phyloP scores from a whole-genome alignment of 2,329 filamentous ascomycete species.

The Diaporthe sp. region DNA sequence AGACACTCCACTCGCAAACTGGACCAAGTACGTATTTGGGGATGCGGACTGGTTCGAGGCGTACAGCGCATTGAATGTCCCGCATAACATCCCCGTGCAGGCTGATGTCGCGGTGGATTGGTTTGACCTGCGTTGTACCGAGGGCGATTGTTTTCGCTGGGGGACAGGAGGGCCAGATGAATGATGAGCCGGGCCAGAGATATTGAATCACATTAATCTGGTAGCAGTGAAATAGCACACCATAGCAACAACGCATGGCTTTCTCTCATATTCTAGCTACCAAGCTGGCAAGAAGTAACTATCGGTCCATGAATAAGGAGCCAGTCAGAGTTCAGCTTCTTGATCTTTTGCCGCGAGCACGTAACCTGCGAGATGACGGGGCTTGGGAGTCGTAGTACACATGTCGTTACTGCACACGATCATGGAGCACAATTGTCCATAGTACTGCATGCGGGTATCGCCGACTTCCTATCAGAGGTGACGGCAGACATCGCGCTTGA shows the following conservation, averaged over 20 bases:
- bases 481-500: background rate
- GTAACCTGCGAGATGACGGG: background rate
- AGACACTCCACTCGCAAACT: conserved; percentile 51
- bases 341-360: background rate
- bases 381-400: background rate
- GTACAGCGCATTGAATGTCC: conserved; percentile 53
- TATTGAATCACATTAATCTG: background rate
- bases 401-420: background rate
- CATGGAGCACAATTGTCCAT: background rate
- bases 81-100: conserved; percentile 55
- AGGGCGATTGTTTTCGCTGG: conserved; percentile 52
- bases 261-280: background rate
- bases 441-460: background rate
- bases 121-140: conserved; percentile 52
- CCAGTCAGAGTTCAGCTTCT: background rate
- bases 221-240: background rate
- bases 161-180: conserved; percentile 45
- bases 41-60: conserved; percentile 53
- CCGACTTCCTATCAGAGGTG: conserved; percentile 8
- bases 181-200: no score
- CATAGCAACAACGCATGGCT: background rate
- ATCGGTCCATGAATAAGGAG: background rate
- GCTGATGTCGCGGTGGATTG: conserved; percentile 52
- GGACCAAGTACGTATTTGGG: conserved; percentile 54
- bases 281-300: no score